Percentiles rank a stretch among this genome's conserved stretches.
These are phyloP conservation scores for Leccinum obscurum DNA, from an alignment of 768 basidiomycete species.

Conservation along the genomic window DNA sequence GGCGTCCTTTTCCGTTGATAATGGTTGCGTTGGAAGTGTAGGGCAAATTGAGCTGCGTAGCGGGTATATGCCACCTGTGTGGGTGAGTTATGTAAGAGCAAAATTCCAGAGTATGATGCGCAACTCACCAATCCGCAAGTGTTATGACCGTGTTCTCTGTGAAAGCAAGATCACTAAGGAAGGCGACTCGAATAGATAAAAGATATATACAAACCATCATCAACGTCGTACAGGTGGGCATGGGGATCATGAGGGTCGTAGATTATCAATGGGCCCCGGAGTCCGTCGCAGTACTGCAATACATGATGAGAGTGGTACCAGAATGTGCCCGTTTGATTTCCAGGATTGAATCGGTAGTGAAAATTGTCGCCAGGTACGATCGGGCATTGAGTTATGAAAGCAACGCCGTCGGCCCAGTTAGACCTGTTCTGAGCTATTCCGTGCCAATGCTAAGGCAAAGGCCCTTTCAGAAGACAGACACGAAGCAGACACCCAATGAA, in stretches of 20 bases:
- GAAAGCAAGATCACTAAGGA: constrained; percentile 1
- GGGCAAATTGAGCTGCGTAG: constrained; percentile 20
- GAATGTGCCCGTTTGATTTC: constrained; percentile 44
- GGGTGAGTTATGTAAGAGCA: neutral
- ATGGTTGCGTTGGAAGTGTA: constrained; percentile 39
- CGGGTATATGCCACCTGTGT: constrained; percentile 32
- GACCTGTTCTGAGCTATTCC: constrained; percentile 34
- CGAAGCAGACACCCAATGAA: neutral
- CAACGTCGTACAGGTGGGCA: constrained; percentile 42
- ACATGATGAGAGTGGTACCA: constrained; percentile 49
- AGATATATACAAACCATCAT: constrained; percentile 38
- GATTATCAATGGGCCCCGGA: constrained; percentile 43
- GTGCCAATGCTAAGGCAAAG: constrained; percentile 35
- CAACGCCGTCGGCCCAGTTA: constrained; percentile 40
- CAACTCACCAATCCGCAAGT: constrained; percentile 45
- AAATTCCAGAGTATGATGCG: neutral
- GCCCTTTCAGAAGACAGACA: neutral
- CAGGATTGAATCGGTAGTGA: constrained; percentile 40
- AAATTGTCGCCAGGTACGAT: constrained; percentile 40
- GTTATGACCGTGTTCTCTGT: constrained; percentile 44
- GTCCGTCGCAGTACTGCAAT: constrained; percentile 43
- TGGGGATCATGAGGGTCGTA: constrained; percentile 49
- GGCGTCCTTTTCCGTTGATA: constrained; percentile 48
- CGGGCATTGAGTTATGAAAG: constrained; percentile 49
- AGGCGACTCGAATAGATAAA: neutral